Conservation (phyloP, 306 rosid species). For the Sicyos edulis region DNA sequence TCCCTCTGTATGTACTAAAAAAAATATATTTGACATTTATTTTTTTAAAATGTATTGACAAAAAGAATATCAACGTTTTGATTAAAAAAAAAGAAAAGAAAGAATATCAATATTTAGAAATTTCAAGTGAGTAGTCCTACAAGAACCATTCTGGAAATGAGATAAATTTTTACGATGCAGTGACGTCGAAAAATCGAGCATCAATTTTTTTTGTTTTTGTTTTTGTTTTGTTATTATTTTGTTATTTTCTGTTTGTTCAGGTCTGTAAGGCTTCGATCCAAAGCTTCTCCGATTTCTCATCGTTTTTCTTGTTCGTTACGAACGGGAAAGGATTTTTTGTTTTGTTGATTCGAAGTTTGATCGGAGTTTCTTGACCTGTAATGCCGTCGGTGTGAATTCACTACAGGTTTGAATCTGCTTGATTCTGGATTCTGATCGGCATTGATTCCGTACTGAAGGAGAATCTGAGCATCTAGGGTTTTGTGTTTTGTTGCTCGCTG, state of each 20-base stretch:
- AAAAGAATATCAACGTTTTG: too few species aligned
- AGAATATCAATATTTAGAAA: neutral
- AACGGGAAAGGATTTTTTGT: slow-evolving; percentile 23
- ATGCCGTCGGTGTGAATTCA: slow-evolving; percentile 40
- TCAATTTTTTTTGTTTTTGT: neutral
- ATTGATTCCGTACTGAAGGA: slow-evolving; percentile 16
- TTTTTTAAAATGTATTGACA: too few species aligned
- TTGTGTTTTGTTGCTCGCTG: neutral
- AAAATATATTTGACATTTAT: too few species aligned
- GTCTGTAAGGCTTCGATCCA: slow-evolving; percentile 40
- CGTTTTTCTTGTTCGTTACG: slow-evolving; percentile 27
- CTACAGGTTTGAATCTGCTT: slow-evolving; percentile 26
- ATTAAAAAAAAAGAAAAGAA: too few species aligned
- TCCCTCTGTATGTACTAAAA: too few species aligned
- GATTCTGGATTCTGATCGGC: slow-evolving; percentile 28
- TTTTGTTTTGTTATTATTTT: too few species aligned
- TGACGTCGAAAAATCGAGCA: neutral
- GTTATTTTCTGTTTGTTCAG: neutral
- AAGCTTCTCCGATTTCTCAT: slow-evolving; percentile 34
- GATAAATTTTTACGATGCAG: neutral
- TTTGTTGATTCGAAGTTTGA: slow-evolving; percentile 27
- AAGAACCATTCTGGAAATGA: slow-evolving; percentile 4
- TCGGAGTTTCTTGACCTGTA: slow-evolving; percentile 34
- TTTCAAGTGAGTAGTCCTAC: neutral
- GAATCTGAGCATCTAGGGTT: slow-evolving; percentile 13